Evolutionary conservation across 1,284 basidiomycete genomes (phyloP).

Genomic region (Cutaneotrichosporon cavernicola): DNA sequence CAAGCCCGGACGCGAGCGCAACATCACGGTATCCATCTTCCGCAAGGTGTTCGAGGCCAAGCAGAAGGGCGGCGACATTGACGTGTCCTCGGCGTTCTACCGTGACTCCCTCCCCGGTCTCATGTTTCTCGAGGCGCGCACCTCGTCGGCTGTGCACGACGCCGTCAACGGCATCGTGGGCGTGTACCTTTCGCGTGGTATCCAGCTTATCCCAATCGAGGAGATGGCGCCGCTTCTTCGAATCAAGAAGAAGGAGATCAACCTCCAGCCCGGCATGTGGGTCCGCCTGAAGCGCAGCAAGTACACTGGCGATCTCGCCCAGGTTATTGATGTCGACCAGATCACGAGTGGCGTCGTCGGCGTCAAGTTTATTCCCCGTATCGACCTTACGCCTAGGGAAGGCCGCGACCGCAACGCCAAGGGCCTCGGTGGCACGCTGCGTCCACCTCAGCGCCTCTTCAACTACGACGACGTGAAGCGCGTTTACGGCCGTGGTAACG

Average conservation of each 20-base stretch:
- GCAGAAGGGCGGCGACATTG: conserved; percentile 64
- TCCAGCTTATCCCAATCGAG: conserved; percentile 88
- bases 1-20: conserved; percentile 87
- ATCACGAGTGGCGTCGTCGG: conserved; percentile 72
- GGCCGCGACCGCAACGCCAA: conserved; percentile 64
- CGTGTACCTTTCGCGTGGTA: conserved; percentile 73
- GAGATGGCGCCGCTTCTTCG: conserved; percentile 97
- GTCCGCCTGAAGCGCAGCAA: conserved; percentile 92
- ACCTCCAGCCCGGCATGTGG: conserved; percentile 85
- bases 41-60: conserved; percentile 67
- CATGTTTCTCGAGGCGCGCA: conserved; percentile 93
- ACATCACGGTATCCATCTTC: conserved; percentile 91
- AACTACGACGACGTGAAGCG: conserved; percentile 89
- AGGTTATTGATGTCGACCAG: conserved; percentile 91
- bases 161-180: conserved; percentile 90
- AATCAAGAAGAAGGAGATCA: conserved; percentile 90
- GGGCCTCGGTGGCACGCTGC: conserved; percentile 40
- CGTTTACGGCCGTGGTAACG: conserved; percentile 75
- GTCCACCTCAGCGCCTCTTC: conserved; percentile 90
- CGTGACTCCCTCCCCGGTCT: conserved; percentile 92
- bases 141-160: conserved; percentile 78
- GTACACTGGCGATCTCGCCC: conserved; percentile 91
- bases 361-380: conserved; percentile 91
- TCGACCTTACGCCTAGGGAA: conserved; percentile 89
- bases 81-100: conserved; percentile 89